phyloP scores from a whole-genome alignment of 257 asterid species.

The Ilex asprella region DNA sequence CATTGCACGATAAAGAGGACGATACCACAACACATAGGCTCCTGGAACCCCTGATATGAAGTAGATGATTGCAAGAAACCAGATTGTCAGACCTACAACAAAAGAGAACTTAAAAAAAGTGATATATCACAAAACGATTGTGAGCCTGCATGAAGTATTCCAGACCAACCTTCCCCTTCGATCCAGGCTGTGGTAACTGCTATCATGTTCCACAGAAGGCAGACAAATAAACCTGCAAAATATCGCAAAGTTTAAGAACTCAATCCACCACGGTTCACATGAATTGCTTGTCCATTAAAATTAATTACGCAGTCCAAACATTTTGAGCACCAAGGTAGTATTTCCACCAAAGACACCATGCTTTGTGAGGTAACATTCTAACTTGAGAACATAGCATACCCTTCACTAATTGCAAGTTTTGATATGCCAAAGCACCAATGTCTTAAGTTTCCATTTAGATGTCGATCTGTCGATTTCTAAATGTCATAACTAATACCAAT shows the following conservation, averaged over 20 bases:
- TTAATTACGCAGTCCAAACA: not conserved
- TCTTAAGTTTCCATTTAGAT: no score
- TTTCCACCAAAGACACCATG: not conserved
- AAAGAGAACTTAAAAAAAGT: slow-evolving; percentile 12
- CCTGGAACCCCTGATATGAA: slow-evolving; percentile 85
- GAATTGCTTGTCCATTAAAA: not conserved
- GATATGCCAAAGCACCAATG: not conserved
- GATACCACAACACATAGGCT: slow-evolving; percentile 86
- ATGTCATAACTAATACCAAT: no score
- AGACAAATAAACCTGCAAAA: slow-evolving; percentile 52
- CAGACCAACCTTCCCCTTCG: slow-evolving; percentile 63
- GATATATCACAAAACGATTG: slow-evolving; percentile 9
- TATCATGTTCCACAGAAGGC: slow-evolving; percentile 68
- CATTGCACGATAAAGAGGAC: slow-evolving; percentile 95
- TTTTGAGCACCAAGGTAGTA: not conserved
- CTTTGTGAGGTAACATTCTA: not conserved
- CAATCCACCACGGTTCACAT: slow-evolving; percentile 5
- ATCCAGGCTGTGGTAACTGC: slow-evolving; percentile 79
- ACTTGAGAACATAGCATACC: not conserved
- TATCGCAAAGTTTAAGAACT: slow-evolving; percentile 6
- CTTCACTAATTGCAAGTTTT: not conserved
- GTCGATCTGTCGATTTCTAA: no score
- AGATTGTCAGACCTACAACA: slow-evolving; percentile 59
- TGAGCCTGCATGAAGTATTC: slow-evolving; percentile 2
- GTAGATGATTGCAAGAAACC: slow-evolving; percentile 81